Evolutionary conservation across 179 eudicot genomes (phyloP), one percentile per base, ranked within the genome.

Genomic region (Pouteria campechiana): DNA sequence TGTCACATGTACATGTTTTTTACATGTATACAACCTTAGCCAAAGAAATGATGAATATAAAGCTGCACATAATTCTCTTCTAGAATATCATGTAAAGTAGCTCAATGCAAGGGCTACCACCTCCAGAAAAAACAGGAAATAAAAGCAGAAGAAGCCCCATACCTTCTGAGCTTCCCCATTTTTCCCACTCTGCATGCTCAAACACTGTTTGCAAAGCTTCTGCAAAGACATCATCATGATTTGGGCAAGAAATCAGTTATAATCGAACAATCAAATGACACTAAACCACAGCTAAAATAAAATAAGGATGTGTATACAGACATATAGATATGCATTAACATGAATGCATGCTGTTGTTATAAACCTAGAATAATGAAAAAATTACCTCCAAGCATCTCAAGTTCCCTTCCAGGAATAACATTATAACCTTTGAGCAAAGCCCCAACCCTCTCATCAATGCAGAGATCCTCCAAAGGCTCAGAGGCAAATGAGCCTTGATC

Each of bases 361-460:
- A n/a, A n/a, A 3, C 8, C 7, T 17, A 13, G 36, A 24, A 52
- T 16, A 8, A 35, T 5, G 22, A 30, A 17, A 27, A 30, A 25
- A 19, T 63, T 78, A 89, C 97, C 95, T 15, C 74, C 78, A 48
- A 89, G 57, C 17, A 62, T 63, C 64, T 85, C 93, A 23, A 79
- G 65, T 60, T 89, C 97, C 62, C 54, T 83, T 44, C 97, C 97
- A 14, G 90, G 81, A 56, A 68, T 43, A 29, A 86, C 63, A 31
- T 64, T 55, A 48, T 58, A 32, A 12, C 89, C 95, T 28, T 73
- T 79, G 39, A 79, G 62, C 33, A 89, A 63, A 20, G 74, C 74
- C 50, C 68, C 90, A 57, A 89, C 79, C 62, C 97, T 66, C 41
- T 72, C 79, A 61, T 85, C 97, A 32, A 89, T 86, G 50, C 40